Conservation (phyloP, 352 stramenopile genomes). For the Phytophthora quininea region DNA sequence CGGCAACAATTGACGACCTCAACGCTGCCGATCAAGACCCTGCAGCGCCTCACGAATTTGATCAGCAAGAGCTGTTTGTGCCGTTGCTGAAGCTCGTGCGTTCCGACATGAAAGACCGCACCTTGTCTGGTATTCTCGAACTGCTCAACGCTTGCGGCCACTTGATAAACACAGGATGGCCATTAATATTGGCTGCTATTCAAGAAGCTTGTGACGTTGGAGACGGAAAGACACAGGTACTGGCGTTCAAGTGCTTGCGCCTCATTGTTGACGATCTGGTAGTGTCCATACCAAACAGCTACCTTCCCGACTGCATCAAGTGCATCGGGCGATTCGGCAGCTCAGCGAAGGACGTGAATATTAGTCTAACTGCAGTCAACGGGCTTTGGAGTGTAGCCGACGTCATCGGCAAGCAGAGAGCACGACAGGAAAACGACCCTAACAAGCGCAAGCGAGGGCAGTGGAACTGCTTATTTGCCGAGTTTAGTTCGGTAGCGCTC, state of each 20-base stretch:
- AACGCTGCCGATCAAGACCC: slow-evolving; percentile 43
- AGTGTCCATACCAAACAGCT: slow-evolving; percentile 78
- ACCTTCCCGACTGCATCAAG: slow-evolving; percentile 81
- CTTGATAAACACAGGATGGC: slow-evolving; percentile 73
- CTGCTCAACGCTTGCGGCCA: slow-evolving; percentile 80
- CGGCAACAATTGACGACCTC: slow-evolving; percentile 52
- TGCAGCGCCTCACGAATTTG: slow-evolving; percentile 54
- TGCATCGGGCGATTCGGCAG: slow-evolving; percentile 95
- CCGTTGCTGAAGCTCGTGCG: slow-evolving; percentile 63
- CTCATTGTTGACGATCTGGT: slow-evolving; percentile 97
- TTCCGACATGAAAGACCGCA: slow-evolving; percentile 81
- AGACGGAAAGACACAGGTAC: slow-evolving; percentile 80
- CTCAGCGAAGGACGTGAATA: slow-evolving; percentile 96
- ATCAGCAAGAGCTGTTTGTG: slow-evolving; percentile 75
- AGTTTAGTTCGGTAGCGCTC: slow-evolving; percentile 89
- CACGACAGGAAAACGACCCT: slow-evolving; percentile 21
- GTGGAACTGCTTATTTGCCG: slow-evolving; percentile 74
- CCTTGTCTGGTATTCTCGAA: slow-evolving; percentile 72
- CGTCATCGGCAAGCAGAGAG: slow-evolving; percentile 73
- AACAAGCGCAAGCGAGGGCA: slow-evolving; percentile 38
- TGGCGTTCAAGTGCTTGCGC: slow-evolving; percentile 95
- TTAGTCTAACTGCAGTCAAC: slow-evolving; percentile 97
- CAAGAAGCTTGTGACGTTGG: slow-evolving; percentile 68
- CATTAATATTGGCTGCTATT: slow-evolving; percentile 67
- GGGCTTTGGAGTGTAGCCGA: slow-evolving; percentile 95